These are phyloP conservation scores for Yarrowia bubula DNA, from an alignment of 805 yeast species.

Conservation along the genomic window DNA sequence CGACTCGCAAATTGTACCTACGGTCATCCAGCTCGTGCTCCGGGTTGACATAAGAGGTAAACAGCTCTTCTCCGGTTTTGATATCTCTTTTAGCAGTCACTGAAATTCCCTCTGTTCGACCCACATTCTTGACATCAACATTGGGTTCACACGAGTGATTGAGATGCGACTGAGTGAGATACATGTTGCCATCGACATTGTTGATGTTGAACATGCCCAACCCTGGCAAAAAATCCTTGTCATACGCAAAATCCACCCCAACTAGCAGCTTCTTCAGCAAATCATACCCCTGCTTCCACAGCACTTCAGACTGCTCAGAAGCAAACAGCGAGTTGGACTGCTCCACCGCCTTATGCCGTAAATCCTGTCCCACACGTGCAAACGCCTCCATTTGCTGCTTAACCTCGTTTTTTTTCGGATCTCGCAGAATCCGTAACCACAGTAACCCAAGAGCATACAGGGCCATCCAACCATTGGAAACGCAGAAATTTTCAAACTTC, in stretches of 20 bases:
- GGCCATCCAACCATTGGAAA: conserved; percentile 64
- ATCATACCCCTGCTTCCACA: conserved; percentile 60
- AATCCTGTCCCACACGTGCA: conserved; percentile 68
- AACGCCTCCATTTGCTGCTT: conserved; percentile 54
- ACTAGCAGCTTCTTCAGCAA: conserved; percentile 50
- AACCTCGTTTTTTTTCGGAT: conserved; percentile 40
- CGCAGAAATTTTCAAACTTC: conserved; percentile 58
- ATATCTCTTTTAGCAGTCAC: conserved; percentile 60
- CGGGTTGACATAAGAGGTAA: conserved; percentile 70
- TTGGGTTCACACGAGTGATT: conserved; percentile 79
- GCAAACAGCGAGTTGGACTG: conserved; percentile 49
- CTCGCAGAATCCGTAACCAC: conserved; percentile 47
- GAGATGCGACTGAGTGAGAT: conserved; percentile 61
- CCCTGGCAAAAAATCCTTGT: conserved; percentile 53
- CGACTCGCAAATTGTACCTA: conserved; percentile 60
- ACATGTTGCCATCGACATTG: conserved; percentile 60
- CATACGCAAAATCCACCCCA: conserved; percentile 43
- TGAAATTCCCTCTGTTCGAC: conserved; percentile 54
- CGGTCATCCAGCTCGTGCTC: conserved; percentile 59
- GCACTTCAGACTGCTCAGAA: conserved; percentile 53
- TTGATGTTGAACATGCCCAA: conserved; percentile 75
- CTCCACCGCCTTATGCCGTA: conserved; percentile 58
- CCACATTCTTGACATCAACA: conserved; percentile 50
- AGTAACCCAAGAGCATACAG: conserved; percentile 63
- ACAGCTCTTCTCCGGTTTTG: conserved; percentile 62